Percentiles rank a stretch among this genome's conserved stretches.
phyloP scores from a whole-genome alignment of 352 stramenopile species.

The Globisporangium heterothallicum region DNA sequence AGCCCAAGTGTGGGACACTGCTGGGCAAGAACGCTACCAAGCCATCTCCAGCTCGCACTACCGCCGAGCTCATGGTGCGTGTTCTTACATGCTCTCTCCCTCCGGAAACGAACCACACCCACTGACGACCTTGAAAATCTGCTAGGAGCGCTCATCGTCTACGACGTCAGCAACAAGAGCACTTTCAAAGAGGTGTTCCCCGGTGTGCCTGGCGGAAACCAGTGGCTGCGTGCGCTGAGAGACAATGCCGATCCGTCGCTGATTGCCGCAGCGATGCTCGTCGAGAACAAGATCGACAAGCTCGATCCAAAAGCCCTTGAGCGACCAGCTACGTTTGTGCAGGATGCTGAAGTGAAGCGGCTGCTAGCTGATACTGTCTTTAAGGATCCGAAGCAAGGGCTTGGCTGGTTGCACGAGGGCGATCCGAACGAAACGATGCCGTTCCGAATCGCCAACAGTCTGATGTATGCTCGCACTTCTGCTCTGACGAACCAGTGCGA shows the following conservation, averaged over 20 bases:
- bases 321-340: constrained; percentile 32
- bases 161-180: constrained; percentile 55
- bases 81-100: not conserved
- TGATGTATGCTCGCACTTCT: constrained; percentile 65
- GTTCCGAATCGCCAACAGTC: constrained; percentile 53
- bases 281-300: constrained; percentile 73
- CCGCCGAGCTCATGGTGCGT: constrained; percentile 45
- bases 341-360: constrained; percentile 44
- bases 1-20: constrained; percentile 69
- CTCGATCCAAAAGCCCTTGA: constrained; percentile 28
- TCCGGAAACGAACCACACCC: not conserved
- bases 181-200: constrained; percentile 67
- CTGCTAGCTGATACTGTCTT: constrained; percentile 40
- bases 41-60: constrained; percentile 74
- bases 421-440: constrained; percentile 33
- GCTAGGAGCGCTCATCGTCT: constrained; percentile 58
- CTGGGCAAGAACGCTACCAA: constrained; percentile 64
- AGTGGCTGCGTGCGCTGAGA: constrained; percentile 60
- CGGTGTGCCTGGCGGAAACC: constrained; percentile 35
- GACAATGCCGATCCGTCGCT: constrained; percentile 51
- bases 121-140: not conserved
- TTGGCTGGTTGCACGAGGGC: constrained; percentile 52
- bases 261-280: constrained; percentile 55
- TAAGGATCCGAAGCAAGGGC: constrained; percentile 37
- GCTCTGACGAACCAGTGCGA: constrained; percentile 51